Evolutionary conservation across 225 moss, liverwort and hornwort species (phyloP).

Genomic region (Polytrichum formosum): DNA sequence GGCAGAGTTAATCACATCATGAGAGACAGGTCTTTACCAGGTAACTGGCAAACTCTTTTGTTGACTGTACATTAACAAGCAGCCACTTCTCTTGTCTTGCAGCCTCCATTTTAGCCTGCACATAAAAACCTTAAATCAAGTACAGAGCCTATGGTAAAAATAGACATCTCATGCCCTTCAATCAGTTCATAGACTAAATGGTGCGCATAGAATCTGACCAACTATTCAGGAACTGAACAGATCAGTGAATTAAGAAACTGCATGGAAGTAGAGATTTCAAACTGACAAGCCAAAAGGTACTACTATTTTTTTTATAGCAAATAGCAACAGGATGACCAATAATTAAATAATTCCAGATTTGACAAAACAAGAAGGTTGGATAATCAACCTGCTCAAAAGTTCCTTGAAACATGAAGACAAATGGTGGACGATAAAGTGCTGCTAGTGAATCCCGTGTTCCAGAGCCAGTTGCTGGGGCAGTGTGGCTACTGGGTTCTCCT

Average conservation of each 20-base stretch:
- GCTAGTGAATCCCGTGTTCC: slow-evolving; percentile 93
- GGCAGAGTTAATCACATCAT: too few species aligned
- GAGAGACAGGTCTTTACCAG: slow-evolving; percentile 36
- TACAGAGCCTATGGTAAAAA: not conserved
- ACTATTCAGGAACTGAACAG: too few species aligned
- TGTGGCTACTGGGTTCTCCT: slow-evolving; percentile 70
- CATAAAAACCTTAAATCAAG: not conserved
- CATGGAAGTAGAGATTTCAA: too few species aligned
- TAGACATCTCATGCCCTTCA: too few species aligned
- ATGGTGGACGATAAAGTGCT: slow-evolving; percentile 92
- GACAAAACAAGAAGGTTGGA: not conserved
- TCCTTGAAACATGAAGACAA: slow-evolving; percentile 96
- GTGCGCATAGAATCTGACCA: too few species aligned
- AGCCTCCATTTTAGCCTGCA: slow-evolving; percentile 94
- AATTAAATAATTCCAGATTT: too few species aligned
- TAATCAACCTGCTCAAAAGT: slow-evolving; percentile 86
- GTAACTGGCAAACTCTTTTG: slow-evolving; percentile 93
- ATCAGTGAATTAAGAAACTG: too few species aligned
- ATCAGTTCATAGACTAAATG: too few species aligned
- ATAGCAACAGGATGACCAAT: too few species aligned
- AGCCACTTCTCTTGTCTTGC: slow-evolving; percentile 95
- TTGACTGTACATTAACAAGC: slow-evolving; percentile 91
- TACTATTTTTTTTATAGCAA: too few species aligned
- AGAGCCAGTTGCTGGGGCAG: slow-evolving; percentile 44
- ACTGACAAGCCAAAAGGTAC: too few species aligned